Conservation (phyloP, 495 filamentous ascomycete genomes). For the Lepidopterella palustris region DNA sequence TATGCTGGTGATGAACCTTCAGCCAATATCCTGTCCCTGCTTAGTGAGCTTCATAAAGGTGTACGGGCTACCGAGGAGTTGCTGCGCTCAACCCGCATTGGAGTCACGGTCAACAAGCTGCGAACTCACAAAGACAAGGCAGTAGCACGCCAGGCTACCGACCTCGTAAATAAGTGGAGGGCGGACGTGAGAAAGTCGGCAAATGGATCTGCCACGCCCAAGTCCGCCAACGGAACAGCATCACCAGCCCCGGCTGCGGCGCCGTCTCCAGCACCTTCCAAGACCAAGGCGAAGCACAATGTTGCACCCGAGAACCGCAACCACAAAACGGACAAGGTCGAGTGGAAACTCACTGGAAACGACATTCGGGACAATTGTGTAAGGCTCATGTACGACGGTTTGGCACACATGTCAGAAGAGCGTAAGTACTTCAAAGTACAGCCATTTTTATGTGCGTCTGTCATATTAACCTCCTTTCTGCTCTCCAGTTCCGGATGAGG, state of each 20-base stretch:
- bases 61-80: constrained; percentile 83
- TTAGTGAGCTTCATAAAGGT: constrained; percentile 70
- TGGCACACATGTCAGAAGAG: constrained; percentile 55
- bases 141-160: constrained; percentile 64
- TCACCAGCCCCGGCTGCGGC: constrained; percentile 38
- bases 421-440: constrained; percentile 38
- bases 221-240: constrained; percentile 36
- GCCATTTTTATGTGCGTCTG: too few relatives aligned
- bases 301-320: constrained; percentile 73
- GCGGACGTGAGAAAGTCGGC: constrained; percentile 55
- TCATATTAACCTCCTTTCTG: too few relatives aligned
- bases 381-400: constrained; percentile 84
- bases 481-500: constrained; percentile 41
- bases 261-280: constrained; percentile 39
- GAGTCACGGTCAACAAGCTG: constrained; percentile 78
- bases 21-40: constrained; percentile 55
- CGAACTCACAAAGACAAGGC: constrained; percentile 67
- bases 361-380: constrained; percentile 69
- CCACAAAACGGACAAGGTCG: constrained; percentile 72
- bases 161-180: constrained; percentile 85
- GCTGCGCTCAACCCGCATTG: constrained; percentile 79
- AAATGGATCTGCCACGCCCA: constrained; percentile 45
- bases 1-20: constrained; percentile 59
- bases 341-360: constrained; percentile 62
- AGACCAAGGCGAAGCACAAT: constrained; percentile 46